Evolutionary conservation across 805 yeast species (phyloP).

Genomic region (Metschnikowia koreensis): DNA sequence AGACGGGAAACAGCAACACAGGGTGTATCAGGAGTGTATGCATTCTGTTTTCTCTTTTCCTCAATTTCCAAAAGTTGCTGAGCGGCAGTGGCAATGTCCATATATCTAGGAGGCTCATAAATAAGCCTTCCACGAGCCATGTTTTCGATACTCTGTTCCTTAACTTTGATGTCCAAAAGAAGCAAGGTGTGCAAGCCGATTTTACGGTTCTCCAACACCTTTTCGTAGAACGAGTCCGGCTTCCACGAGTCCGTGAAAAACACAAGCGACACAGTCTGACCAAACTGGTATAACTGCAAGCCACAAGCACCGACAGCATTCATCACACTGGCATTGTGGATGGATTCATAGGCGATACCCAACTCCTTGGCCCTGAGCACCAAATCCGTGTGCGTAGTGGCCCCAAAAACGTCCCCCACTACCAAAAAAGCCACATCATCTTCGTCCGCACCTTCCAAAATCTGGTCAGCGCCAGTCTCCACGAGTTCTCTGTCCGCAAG

Average conservation of each 20-base stretch:
- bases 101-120: slow-evolving; percentile 96
- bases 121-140: slow-evolving; percentile 89
- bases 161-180: slow-evolving; percentile 88
- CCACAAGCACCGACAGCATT: slow-evolving; percentile 99
- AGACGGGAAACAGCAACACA: slow-evolving; percentile 90
- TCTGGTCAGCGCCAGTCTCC: slow-evolving; percentile 82
- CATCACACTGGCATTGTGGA: slow-evolving; percentile 97
- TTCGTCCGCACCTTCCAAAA: slow-evolving; percentile 68
- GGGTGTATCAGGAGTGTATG: slow-evolving; percentile 84
- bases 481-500: slow-evolving; percentile 95
- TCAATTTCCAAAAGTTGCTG: slow-evolving; percentile 86
- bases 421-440: slow-evolving; percentile 93
- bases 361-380: slow-evolving; percentile 87
- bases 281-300: slow-evolving; percentile 88
- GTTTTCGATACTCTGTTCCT: slow-evolving; percentile 93
- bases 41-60: slow-evolving; percentile 68
- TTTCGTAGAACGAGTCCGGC: slow-evolving; percentile 92
- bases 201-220: slow-evolving; percentile 82
- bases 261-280: slow-evolving; percentile 95
- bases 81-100: slow-evolving; percentile 89
- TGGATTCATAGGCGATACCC: slow-evolving; percentile 71
- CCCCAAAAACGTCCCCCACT: slow-evolving; percentile 97
- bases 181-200: slow-evolving; percentile 90
- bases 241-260: slow-evolving; percentile 95
- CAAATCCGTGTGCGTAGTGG: slow-evolving; percentile 95